phyloP scores from a whole-genome alignment of 2,329 filamentous ascomycete genomes.

The Metarhizium guizhouense region DNA sequence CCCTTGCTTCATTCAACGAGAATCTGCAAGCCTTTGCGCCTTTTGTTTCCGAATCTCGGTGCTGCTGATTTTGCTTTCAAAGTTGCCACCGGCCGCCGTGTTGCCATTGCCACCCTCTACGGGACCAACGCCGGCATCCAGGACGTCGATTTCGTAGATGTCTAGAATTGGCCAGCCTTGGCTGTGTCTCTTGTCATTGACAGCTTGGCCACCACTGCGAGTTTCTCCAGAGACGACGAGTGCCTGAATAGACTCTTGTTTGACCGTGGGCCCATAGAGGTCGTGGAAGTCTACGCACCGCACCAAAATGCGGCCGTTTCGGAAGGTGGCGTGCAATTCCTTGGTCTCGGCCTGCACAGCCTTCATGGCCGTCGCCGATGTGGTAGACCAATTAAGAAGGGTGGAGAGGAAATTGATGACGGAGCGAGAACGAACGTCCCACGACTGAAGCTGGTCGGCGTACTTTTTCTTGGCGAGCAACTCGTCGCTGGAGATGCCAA shows the following conservation, averaged over 20 bases:
- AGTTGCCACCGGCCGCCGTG: constrained; percentile 39
- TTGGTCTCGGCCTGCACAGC: constrained; percentile 3
- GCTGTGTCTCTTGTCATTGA: constrained; percentile 73
- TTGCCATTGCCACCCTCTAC: constrained; percentile 26
- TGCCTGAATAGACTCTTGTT: constrained; percentile 66
- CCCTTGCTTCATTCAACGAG: no score
- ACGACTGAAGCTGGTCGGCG: constrained; percentile 70
- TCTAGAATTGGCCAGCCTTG: constrained; percentile 69
- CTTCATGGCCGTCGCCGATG: constrained; percentile 7
- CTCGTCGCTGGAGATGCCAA: constrained; percentile 84
- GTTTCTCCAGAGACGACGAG: constrained; percentile 88
- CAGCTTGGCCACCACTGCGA: constrained; percentile 68
- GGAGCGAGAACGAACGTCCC: constrained; percentile 61
- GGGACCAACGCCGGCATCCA: constrained; percentile 52
- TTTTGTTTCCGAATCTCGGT: constrained; percentile 61
- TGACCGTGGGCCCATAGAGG: constrained; percentile 83
- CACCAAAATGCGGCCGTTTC: constrained; percentile 52
- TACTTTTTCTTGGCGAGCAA: constrained; percentile 85
- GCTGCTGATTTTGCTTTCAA: constrained; percentile 83
- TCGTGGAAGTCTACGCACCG: constrained; percentile 82
- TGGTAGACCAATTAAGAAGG: constrained; percentile 39
- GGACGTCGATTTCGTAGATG: constrained; percentile 82
- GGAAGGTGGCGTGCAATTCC: constrained; percentile 41
- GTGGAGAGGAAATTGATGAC: constrained; percentile 66
- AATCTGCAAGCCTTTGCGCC: constrained; percentile 1